phyloP scores from a whole-genome alignment of 1,139 yeast species.

The Saccharomyces hybrid region DNA sequence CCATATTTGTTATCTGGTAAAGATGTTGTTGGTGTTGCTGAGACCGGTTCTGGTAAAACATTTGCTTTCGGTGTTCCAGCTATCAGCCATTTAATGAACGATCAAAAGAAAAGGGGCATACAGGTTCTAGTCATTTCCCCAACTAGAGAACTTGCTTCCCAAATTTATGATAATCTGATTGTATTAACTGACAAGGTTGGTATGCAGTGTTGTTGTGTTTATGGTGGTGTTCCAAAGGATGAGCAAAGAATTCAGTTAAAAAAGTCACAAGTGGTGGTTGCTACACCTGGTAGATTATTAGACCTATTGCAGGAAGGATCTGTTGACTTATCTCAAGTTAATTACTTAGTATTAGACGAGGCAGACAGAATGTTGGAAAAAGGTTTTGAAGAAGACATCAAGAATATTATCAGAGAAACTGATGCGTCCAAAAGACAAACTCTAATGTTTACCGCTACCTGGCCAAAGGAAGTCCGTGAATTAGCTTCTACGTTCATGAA shows the following conservation, averaged over 20 bases:
- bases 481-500: slow-evolving; percentile 83
- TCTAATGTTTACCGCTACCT: slow-evolving; percentile 95
- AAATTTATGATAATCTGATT: slow-evolving; percentile 77
- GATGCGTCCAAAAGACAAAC: slow-evolving; percentile 87
- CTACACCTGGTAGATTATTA: slow-evolving; percentile 93
- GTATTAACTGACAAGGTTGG: slow-evolving; percentile 55
- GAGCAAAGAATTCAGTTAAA: slow-evolving; percentile 69
- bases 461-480: slow-evolving; percentile 96
- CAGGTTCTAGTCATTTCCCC: slow-evolving; percentile 87
- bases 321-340: slow-evolving; percentile 56
- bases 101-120: slow-evolving; percentile 41
- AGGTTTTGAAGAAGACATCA: slow-evolving; percentile 96
- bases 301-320: slow-evolving; percentile 89
- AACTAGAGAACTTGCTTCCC: slow-evolving; percentile 94
- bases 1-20: slow-evolving; percentile 74
- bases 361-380: slow-evolving; percentile 97
- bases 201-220: slow-evolving; percentile 72
- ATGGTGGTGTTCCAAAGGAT: slow-evolving; percentile 96
- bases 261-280: slow-evolving; percentile 71
- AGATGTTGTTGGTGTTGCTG: slow-evolving; percentile 96
- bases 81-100: slow-evolving; percentile 49
- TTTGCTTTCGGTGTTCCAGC: slow-evolving; percentile 98
- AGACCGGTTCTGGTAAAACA: slow-evolving; percentile 97
- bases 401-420: slow-evolving; percentile 79
- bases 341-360: slow-evolving; percentile 85